Base-by-base conservation (phyloP, 176 grass and related monocot genomes). In the Echinochloa phyllopogon region DNA sequence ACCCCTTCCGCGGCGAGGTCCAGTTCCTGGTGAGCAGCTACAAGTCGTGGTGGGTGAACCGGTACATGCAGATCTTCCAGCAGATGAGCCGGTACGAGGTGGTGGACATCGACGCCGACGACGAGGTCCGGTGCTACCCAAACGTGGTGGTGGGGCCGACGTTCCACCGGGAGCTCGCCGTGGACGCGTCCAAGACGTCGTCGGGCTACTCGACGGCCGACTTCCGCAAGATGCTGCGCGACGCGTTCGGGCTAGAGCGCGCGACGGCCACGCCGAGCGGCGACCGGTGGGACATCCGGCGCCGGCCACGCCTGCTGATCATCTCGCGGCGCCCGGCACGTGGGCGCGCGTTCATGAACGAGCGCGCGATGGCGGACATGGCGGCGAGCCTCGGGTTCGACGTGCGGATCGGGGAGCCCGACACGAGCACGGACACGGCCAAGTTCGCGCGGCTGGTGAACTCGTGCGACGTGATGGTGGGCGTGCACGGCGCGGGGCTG, bases 361-460 rank as follows among this genome's bases (percentile, higher is more conserved):
- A 94, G 90, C 66, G 80, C 56, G 90, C 82, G 17, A 92, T 94
- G 87, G 82, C 69, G 4, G 85, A 90, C 90, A 90, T 92, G 93
- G 93, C 90, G 18, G 20, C 38, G 3, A 94, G 90, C 85, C 74
- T 94, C 0, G 93, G 93, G 2, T 94, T 94, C 85, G 93, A 94
- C 69, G 93, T 94, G 9, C 85, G 96, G 1, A 12, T 92, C 9
- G 93, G 89, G 3, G 93, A 94, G 81, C 93, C 96, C 0, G 91
- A 95, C 27, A 60, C 56, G 9, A 84, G 67, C 37, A 92, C 93
- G 21, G 96, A 98, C 69, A 65, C 91, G 25, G 69, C 85, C 83
- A 92, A 98, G 93, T 94, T 98, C 40, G 96, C 96, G 15, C 76
- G 96, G 38, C 82, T 95, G 8, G 96, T 98, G 49, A 98, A 98